These are phyloP conservation scores for Clarkia xantiana DNA, from an alignment of 345 rosid genomes.

Conservation along the genomic window DNA sequence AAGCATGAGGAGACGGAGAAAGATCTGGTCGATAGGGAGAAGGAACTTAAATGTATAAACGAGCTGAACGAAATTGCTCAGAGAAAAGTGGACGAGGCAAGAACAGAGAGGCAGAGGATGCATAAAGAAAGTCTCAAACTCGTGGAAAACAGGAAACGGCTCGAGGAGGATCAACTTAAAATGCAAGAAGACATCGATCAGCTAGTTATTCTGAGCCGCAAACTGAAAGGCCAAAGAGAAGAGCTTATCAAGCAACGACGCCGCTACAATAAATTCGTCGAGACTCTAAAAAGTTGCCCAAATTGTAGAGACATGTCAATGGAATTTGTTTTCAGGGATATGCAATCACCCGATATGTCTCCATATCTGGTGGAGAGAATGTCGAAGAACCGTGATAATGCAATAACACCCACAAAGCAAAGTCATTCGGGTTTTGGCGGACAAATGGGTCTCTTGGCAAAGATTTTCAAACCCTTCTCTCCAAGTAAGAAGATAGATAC, in stretches of 20 bases:
- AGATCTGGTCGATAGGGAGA: slow-evolving; percentile 27
- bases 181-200: slow-evolving; percentile 50
- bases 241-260: slow-evolving; percentile 31
- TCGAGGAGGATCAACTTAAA: slow-evolving; percentile 41
- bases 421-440: slow-evolving; percentile 7
- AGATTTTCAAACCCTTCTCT: slow-evolving; percentile 40
- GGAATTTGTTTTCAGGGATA: slow-evolving; percentile 46
- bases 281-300: slow-evolving; percentile 42
- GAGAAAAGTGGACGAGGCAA: slow-evolving; percentile 41
- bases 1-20: slow-evolving; percentile 43
- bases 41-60: slow-evolving; percentile 25
- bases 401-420: slow-evolving; percentile 17
- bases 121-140: slow-evolving; percentile 37
- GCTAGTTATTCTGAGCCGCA: slow-evolving; percentile 43
- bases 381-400: slow-evolving; percentile 18
- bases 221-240: slow-evolving; percentile 40
- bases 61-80: slow-evolving; percentile 30
- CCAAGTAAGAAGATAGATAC: slow-evolving; percentile 35
- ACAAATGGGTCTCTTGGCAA: too few species aligned
- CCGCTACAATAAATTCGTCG: slow-evolving; percentile 44
- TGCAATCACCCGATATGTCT: slow-evolving; percentile 30
- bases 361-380: slow-evolving; percentile 17
- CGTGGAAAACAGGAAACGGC: slow-evolving; percentile 30
- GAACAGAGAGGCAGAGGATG: slow-evolving; percentile 26
- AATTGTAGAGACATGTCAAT: slow-evolving; percentile 42